Conservation (phyloP, 768 basidiomycete genomes). For the Tricholoma matsutake region DNA sequence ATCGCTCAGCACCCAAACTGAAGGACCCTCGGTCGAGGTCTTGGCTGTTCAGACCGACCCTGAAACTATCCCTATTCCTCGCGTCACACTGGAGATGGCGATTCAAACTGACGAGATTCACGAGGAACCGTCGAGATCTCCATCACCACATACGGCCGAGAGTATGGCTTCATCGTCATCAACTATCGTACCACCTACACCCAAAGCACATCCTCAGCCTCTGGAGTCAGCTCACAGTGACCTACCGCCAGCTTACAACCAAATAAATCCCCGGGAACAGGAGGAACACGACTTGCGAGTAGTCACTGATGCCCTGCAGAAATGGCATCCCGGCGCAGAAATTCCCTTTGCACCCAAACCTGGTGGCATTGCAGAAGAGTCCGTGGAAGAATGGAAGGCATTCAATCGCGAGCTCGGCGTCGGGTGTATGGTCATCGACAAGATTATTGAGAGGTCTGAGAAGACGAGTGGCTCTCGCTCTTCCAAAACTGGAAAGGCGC, state of each 20-base stretch:
- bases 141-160: constrained; percentile 50
- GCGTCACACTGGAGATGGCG: constrained; percentile 50
- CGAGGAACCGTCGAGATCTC: constrained; percentile 38
- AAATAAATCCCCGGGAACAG: constrained; percentile 51
- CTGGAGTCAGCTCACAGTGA: constrained; percentile 40
- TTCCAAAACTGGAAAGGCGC: constrained; percentile 18
- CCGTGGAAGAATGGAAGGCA: constrained; percentile 73
- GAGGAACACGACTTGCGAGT: constrained; percentile 49
- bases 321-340: constrained; percentile 66
- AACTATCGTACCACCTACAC: constrained; percentile 68
- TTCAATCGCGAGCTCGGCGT: constrained; percentile 79
- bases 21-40: constrained; percentile 28
- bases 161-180: constrained; percentile 71
- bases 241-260: constrained; percentile 72
- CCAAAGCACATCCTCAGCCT: constrained; percentile 41
- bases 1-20: constrained; percentile 58
- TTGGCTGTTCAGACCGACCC: constrained; percentile 33
- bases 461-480: constrained; percentile 16
- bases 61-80: constrained; percentile 32
- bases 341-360: constrained; percentile 40
- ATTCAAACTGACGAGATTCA: constrained; percentile 59
- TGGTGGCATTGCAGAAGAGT: constrained; percentile 63
- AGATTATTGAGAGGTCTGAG: constrained; percentile 46
- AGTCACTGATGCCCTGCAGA: constrained; percentile 57
- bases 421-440: constrained; percentile 74